phyloP scores from a whole-genome alignment of 139 green algal genomes.

The Coccomyxa sp. region DNA sequence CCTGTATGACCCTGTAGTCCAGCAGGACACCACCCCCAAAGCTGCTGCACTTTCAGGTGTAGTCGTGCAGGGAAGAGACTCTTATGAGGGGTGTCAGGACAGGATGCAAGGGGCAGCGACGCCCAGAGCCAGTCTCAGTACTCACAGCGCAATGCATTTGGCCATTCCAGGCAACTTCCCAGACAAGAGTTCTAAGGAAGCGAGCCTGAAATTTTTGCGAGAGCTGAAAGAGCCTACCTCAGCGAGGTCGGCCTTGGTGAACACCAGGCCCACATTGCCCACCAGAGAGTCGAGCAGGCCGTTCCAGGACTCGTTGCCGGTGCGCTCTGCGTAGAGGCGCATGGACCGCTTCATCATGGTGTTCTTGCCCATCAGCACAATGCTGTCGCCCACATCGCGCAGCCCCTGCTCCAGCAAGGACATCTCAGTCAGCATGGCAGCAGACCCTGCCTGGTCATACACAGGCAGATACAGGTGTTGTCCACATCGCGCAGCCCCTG shows the following conservation, averaged over 20 bases:
- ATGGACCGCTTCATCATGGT: conserved; percentile 98
- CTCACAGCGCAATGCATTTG: no score
- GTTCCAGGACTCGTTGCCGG: conserved; percentile 82
- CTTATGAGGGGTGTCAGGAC: no score
- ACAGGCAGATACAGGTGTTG: conserved; percentile 19
- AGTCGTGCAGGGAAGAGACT: no score
- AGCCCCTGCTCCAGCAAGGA: conserved; percentile 65
- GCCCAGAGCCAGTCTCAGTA: no score
- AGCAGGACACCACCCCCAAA: no score
- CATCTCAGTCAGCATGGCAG: not conserved
- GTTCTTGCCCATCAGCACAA: conserved; percentile 99
- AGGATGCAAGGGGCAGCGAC: no score
- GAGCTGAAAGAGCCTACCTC: not conserved
- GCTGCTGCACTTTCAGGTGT: no score
- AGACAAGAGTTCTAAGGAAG: not conserved
- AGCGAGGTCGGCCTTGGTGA: conserved; percentile 73
- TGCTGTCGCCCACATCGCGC: conserved; percentile 55
- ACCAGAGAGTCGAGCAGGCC: conserved; percentile 83
- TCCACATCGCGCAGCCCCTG: conserved; percentile 74
- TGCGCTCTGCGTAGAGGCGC: conserved; percentile 88
- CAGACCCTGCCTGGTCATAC: not conserved
- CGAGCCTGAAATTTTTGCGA: not conserved
- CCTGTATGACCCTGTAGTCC: no score
- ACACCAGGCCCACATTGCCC: conserved; percentile 98
- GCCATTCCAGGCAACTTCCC: not conserved